Base-by-base conservation (phyloP, 2,329 filamentous ascomycete genomes). In the Juglanconis sp. region DNA sequence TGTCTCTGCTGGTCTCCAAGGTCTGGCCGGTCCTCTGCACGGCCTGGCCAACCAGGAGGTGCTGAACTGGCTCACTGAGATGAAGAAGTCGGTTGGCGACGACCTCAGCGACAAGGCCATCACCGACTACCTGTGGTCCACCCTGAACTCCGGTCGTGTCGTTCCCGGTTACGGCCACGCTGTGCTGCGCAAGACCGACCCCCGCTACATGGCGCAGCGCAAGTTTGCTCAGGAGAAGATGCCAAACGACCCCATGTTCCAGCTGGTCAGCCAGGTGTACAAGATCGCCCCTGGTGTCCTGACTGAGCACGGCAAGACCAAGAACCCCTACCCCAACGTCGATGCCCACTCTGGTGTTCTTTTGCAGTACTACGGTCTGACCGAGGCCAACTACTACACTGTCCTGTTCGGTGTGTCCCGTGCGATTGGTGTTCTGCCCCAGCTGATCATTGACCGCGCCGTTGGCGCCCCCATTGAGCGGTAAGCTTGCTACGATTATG, bases 1-100 rank as follows among this genome's bases (percentile, higher is more conserved):
- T 62, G 86, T 99, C 68, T 89, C 95, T 71, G 95, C 95, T 73
- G 95, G 95, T 81, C 88, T 99, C 65, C 96, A 99, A 81, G 95
- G 95, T 85, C 90, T 99, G 68, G 95, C 95, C 71, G 95, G 95
- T 73, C 95, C 95, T 74, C 92, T 99, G 64, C 95, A 99, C 87
- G 95, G 95, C 79, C 88, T 99, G 73, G 95, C 95, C 77, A 99
- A 99, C 88, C 95, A 99, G 86, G 95, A 99, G 82, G 95, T 99
- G 69, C 88, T 99, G 72, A 93, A 95, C 85, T 99, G 95, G 95
- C 91, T 99, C 73, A 91, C 89, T 70, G 91, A 98, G 89, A 97
- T 99, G 93, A 97, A 99, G 91, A 89, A 92, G 81, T 77, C 83
- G 60, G 83, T 99, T 72, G 95, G 95, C 74, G 91, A 94, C 77